Base-by-base conservation (phyloP, 2,329 filamentous ascomycete species). In the Trichoderma endophyticum region DNA sequence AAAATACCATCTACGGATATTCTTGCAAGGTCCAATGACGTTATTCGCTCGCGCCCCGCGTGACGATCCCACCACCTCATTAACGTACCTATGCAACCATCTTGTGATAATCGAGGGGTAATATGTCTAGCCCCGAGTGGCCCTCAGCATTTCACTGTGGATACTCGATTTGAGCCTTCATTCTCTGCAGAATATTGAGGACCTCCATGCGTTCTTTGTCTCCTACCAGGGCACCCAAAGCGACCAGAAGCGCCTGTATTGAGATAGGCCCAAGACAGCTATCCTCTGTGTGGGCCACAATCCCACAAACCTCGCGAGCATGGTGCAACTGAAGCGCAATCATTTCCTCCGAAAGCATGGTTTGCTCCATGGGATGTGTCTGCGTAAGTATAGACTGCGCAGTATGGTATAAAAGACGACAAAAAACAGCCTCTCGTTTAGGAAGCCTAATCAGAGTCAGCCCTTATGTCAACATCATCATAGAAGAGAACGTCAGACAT, bases 351-450 rank as follows among this genome's bases (percentile, higher is more conserved):
- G 86, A 85, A 21, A 84, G 84, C 48, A 89, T 86, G 8, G 86
- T 83, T 12, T 88, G 84, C 48, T 90, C 86, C 66, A 92, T 80
- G 0, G 95, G 95, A 79, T 97, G 92, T 26, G 91, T 91, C 75
- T 95, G 93, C 4, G 92, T 89, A 6, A 98, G 87, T 39, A 98
- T 83, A 74, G 93, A 92, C 82, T 95, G 91, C 26, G 93, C 91
- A 0, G 93, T 96, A 79, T 98, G 95, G 79, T 97, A 98, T 80
- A 97, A 94, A 9, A 98, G 85, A 61, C 93, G 89, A 4, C 93
- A 93, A 30, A 97, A 88, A 36, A 96, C 91, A 3, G 93, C 93
- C 4, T 93, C 88, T 71, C 93, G 89, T 81, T 96, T 96, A 77
- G 95, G 90, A 66, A 97, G 85, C 93, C 91, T 93, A 54, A 4